Conservation (phyloP, 768 basidiomycete species). For the Amanita rimosa region DNA sequence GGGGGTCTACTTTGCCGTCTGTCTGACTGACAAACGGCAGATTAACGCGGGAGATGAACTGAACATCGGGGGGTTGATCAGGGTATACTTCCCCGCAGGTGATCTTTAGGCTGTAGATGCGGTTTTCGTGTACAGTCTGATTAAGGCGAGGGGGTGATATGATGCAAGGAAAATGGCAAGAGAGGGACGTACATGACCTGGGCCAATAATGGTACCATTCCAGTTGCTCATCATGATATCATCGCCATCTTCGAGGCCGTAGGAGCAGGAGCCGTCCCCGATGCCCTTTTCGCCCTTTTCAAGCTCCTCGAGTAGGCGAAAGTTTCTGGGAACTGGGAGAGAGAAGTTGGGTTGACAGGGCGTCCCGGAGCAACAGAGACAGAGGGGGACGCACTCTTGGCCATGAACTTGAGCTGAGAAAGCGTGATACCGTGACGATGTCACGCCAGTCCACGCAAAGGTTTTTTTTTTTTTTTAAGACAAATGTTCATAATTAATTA, state of each 20-base stretch:
- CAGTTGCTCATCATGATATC: slow-evolving; percentile 97
- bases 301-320: slow-evolving; percentile 93
- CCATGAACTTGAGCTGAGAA: slow-evolving; percentile 22
- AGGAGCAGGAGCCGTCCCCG: slow-evolving; percentile 95
- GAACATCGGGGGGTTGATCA: slow-evolving; percentile 66
- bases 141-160: slow-evolving; percentile 7
- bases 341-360: neutral
- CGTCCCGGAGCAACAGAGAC: neutral
- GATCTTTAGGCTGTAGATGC: slow-evolving; percentile 94
- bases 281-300: slow-evolving; percentile 99
- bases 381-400: slow-evolving; percentile 33
- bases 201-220: slow-evolving; percentile 99
- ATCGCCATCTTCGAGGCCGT: slow-evolving; percentile 90
- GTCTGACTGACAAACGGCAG: slow-evolving; percentile 78
- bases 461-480: no score
- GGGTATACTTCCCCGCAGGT: slow-evolving; percentile 70
- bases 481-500: no score
- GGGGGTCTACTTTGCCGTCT: slow-evolving; percentile 69
- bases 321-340: slow-evolving; percentile 82
- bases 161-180: slow-evolving; percentile 7
- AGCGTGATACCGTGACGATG: no score
- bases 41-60: slow-evolving; percentile 85
- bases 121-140: slow-evolving; percentile 96
- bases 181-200: slow-evolving; percentile 73
- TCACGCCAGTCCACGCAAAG: no score